Percentiles rank a stretch among this genome's conserved stretches.
Conservation (phyloP, 2,329 filamentous ascomycete species). For the Cordyceps cicadae region DNA sequence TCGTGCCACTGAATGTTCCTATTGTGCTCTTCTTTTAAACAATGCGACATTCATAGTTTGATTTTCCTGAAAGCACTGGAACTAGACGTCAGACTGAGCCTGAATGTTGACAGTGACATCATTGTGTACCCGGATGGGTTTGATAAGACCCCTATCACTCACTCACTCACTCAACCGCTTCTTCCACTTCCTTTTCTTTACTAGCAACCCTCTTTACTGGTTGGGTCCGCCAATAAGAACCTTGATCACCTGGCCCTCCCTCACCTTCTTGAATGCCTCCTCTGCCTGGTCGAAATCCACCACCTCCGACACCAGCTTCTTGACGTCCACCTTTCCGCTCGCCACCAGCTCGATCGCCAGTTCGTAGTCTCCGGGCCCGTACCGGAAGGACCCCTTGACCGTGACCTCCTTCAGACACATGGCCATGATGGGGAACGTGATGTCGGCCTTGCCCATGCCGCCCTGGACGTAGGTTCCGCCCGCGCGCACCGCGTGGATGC, state of each 20-base stretch:
- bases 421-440: constrained; percentile 86
- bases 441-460: constrained; percentile 83
- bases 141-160: neutral
- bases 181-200: neutral
- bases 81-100: too few species aligned
- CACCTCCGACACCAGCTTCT: constrained; percentile 69
- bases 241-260: constrained; percentile 71
- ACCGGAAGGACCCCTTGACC: constrained; percentile 80
- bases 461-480: constrained; percentile 77
- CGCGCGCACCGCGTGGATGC: constrained; percentile 59
- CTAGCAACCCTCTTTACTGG: constrained; percentile 26
- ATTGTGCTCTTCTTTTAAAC: too few species aligned
- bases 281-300: constrained; percentile 78
- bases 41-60: neutral
- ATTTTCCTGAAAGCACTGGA: too few species aligned
- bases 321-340: constrained; percentile 66
- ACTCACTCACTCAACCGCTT: neutral
- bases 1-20: too few species aligned
- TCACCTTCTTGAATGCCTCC: constrained; percentile 78
- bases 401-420: constrained; percentile 85
- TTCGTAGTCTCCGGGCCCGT: constrained; percentile 79
- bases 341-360: constrained; percentile 71
- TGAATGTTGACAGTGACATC: too few species aligned
- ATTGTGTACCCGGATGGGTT: neutral
- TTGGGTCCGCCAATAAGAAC: constrained; percentile 59